Percentiles rank a stretch among this genome's conserved stretches.
Evolutionary conservation across 345 rosid genomes (phyloP).

Genomic region (Combretum micranthum): DNA sequence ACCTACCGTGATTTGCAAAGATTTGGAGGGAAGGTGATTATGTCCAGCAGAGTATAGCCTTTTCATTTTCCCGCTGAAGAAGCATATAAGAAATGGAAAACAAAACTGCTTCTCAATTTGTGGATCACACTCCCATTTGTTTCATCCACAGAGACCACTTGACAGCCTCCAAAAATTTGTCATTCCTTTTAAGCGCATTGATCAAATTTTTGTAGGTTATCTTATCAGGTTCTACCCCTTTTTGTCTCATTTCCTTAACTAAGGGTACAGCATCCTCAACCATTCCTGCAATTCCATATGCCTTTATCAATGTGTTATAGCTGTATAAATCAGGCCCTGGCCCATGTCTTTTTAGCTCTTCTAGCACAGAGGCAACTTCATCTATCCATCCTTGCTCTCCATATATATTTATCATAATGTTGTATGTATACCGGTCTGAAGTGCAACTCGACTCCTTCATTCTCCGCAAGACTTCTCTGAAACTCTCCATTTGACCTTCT

Average conservation of each 20-base stretch:
- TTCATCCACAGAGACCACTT: slow-evolving; percentile 98
- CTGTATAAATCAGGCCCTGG: slow-evolving; percentile 72
- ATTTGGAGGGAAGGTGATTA: no score
- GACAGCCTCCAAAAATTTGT: slow-evolving; percentile 75
- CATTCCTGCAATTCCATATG: slow-evolving; percentile 92
- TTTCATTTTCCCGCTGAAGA: background rate
- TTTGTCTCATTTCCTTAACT: slow-evolving; percentile 77
- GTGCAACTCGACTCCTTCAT: slow-evolving; percentile 53
- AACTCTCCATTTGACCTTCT: slow-evolving; percentile 69
- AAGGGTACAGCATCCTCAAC: slow-evolving; percentile 75
- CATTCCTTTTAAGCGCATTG: slow-evolving; percentile 64
- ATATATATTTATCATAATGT: slow-evolving; percentile 81
- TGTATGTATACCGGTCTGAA: slow-evolving; percentile 66
- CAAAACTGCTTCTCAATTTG: background rate
- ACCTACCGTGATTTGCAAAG: no score
- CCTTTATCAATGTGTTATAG: slow-evolving; percentile 90
- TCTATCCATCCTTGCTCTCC: slow-evolving; percentile 80
- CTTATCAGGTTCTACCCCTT: slow-evolving; percentile 64
- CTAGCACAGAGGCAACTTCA: slow-evolving; percentile 55
- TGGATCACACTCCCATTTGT: slow-evolving; percentile 54
- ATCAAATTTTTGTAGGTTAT: slow-evolving; percentile 70
- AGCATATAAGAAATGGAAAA: background rate
- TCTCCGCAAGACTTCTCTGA: slow-evolving; percentile 55
- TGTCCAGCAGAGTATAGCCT: no score
- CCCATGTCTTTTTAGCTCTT: slow-evolving; percentile 55